Conservation (phyloP, 139 green algal species). For the Tetraselmis chui region DNA sequence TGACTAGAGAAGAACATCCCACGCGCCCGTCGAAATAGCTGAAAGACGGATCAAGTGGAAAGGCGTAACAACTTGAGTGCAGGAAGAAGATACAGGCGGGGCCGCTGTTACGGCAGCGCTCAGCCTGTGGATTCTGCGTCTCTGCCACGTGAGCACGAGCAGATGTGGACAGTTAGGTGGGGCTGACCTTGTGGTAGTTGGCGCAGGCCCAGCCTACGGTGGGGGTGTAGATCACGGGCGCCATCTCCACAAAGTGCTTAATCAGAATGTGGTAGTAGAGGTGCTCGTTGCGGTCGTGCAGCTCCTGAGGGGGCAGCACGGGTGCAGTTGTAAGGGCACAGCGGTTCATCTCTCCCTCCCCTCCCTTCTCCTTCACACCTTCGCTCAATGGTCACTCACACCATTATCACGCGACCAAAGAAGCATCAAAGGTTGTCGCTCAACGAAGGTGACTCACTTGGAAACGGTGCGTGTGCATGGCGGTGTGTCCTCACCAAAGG, state of each 20-base stretch:
- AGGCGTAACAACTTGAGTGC: no score
- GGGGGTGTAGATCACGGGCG: conserved; percentile 50
- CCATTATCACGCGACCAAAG: not conserved
- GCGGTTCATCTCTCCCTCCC: not conserved
- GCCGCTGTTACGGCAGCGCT: no score
- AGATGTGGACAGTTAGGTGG: no score
- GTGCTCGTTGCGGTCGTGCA: conserved; percentile 90
- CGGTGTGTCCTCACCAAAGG: not conserved
- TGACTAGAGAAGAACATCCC: conserved; percentile 87
- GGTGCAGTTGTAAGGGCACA: not conserved
- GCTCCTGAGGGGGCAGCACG: not conserved
- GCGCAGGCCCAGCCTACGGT: conserved; percentile 71
- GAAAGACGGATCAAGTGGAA: no score
- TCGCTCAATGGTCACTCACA: not conserved
- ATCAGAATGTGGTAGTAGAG: conserved; percentile 75
- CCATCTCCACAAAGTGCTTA: conserved; percentile 75
- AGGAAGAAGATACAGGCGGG: no score
- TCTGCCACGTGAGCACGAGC: no score
- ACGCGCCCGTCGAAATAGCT: conserved; percentile 60
- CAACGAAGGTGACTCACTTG: not conserved
- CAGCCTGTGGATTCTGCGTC: no score
- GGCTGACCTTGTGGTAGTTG: conserved; percentile 37
- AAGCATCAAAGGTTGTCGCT: not conserved
- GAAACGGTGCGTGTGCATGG: not conserved
- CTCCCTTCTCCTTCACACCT: not conserved